A percentile compares a stretch with the other conserved stretches of the same genome.
Evolutionary conservation across 768 basidiomycete genomes (phyloP).

Genomic region (Suillus alpinus): DNA sequence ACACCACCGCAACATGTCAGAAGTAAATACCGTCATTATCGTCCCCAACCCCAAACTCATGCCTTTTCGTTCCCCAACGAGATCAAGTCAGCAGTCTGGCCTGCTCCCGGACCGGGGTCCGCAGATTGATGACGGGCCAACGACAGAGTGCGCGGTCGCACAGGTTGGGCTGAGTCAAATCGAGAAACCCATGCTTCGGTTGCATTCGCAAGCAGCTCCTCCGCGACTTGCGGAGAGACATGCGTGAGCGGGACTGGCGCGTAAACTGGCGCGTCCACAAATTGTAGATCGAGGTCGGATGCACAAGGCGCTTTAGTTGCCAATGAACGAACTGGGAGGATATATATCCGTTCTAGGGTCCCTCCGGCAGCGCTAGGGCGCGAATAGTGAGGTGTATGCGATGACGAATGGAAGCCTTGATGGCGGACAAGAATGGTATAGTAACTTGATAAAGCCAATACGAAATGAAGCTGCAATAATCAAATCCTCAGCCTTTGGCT

Average conservation of each 20-base stretch:
- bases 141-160: neutral
- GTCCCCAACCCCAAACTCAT: neutral
- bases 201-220: constrained; percentile 49
- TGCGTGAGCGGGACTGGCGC: constrained; percentile 63
- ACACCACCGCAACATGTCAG: neutral
- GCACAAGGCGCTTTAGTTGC: constrained; percentile 8
- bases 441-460: constrained; percentile 67
- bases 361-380: constrained; percentile 20
- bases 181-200: constrained; percentile 63
- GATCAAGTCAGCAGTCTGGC: neutral
- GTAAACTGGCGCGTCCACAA: constrained; percentile 42
- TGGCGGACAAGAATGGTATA: constrained; percentile 55
- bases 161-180: neutral
- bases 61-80: neutral
- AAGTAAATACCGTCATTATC: neutral
- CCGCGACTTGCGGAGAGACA: constrained; percentile 51
- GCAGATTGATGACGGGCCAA: neutral
- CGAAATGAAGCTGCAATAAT: constrained; percentile 62
- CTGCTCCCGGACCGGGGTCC: neutral
- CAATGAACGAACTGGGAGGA: constrained; percentile 42
- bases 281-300: constrained; percentile 2
- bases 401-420: constrained; percentile 22
- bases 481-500: constrained; percentile 4
- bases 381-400: constrained; percentile 12
- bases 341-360: constrained; percentile 58